Evolutionary conservation across 768 basidiomycete species (phyloP).

Genomic region (Lactarius evosmus): DNA sequence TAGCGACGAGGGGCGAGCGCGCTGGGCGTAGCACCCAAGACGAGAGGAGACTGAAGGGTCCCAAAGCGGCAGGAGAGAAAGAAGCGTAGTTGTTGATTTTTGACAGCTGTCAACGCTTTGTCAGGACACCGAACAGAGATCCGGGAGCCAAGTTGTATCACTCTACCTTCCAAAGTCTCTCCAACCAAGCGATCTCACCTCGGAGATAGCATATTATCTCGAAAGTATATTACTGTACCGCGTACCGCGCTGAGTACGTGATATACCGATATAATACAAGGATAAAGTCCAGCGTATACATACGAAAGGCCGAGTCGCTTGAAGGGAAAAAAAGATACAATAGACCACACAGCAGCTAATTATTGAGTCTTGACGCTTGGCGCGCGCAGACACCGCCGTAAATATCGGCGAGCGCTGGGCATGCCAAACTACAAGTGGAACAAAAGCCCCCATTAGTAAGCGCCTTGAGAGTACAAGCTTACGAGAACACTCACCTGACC

Average conservation of each 20-base stretch:
- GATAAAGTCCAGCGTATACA: neutral
- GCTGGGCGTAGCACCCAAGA: neutral
- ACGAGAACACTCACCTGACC: conserved; percentile 50
- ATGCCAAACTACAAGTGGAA: conserved; percentile 28
- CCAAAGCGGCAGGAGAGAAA: conserved; percentile 15
- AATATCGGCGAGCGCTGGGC: conserved; percentile 28
- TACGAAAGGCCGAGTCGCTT: neutral
- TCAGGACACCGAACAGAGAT: conserved; percentile 9
- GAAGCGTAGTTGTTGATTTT: neutral
- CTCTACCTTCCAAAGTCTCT: conserved; percentile 4
- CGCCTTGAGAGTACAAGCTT: conserved; percentile 1
- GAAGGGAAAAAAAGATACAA: neutral
- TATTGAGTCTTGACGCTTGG: conserved; percentile 25
- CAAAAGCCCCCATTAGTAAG: conserved; percentile 17
- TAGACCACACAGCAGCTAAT: neutral
- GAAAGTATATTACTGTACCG: conserved; percentile 4
- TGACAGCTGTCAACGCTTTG: conserved; percentile 15
- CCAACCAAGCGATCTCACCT: neutral
- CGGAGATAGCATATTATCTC: conserved; percentile 2
- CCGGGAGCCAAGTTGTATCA: conserved; percentile 4
- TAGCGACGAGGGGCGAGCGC: neutral
- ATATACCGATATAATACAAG: neutral
- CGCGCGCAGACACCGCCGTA: conserved; percentile 14
- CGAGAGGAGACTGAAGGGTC: neutral
- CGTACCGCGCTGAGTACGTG: neutral